phyloP scores from a whole-genome alignment of 2,329 filamentous ascomycete species.

The Xylariaceae sp. region DNA sequence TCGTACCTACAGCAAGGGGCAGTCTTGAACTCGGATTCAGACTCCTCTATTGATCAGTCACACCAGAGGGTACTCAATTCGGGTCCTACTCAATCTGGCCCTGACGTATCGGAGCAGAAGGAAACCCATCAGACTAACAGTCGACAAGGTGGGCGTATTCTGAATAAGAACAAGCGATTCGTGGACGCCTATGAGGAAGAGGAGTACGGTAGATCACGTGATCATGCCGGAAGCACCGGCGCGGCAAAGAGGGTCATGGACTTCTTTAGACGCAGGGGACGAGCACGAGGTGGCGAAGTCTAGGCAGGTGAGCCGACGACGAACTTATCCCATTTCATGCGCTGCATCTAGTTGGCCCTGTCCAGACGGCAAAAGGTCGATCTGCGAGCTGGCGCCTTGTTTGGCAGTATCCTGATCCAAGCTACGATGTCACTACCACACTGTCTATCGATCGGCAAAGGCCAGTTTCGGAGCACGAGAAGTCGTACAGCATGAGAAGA shows the following conservation, averaged over 20 bases:
- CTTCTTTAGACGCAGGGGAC: constrained; percentile 86
- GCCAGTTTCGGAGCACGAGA: background rate
- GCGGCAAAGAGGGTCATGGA: constrained; percentile 95
- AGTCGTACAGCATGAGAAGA: constrained; percentile 2
- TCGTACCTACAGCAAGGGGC: constrained; percentile 44
- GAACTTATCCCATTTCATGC: constrained; percentile 2
- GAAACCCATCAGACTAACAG: constrained; percentile 38
- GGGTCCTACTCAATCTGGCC: constrained; percentile 42
- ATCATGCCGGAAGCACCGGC: constrained; percentile 76
- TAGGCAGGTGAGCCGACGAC: constrained; percentile 14
- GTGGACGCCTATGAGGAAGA: constrained; percentile 82
- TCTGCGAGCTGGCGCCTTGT: background rate
- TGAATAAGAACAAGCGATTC: constrained; percentile 86
- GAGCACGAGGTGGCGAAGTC: constrained; percentile 58
- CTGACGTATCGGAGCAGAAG: constrained; percentile 41
- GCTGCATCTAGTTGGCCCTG: constrained; percentile 2
- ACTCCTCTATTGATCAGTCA: constrained; percentile 47
- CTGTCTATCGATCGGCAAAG: constrained; percentile 1
- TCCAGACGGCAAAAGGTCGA: constrained; percentile 3
- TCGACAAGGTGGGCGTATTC: constrained; percentile 45
- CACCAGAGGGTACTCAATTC: constrained; percentile 39
- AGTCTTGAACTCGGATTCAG: constrained; percentile 47
- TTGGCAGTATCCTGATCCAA: constrained; percentile 2
- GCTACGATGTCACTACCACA: background rate
- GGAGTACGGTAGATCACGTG: constrained; percentile 50